Conservation (phyloP, 768 basidiomycete genomes). For the Lactarius sp. region DNA sequence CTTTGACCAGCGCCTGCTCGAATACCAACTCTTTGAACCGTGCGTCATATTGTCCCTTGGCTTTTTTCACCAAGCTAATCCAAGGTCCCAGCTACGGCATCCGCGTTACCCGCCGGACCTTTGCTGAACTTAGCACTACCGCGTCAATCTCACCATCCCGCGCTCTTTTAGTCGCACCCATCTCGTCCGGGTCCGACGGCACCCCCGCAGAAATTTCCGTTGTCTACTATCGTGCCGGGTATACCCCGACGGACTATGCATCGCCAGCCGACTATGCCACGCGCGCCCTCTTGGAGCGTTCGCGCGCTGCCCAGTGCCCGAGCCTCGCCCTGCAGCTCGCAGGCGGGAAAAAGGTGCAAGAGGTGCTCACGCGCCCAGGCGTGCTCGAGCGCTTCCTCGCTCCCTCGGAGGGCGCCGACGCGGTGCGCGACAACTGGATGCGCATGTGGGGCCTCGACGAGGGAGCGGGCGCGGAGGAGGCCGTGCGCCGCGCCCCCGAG, state of each 20-base stretch:
- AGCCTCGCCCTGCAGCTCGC: slow-evolving; percentile 89
- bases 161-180: slow-evolving; percentile 37
- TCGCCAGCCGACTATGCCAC: slow-evolving; percentile 59
- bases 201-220: slow-evolving; percentile 65
- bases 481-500: slow-evolving; percentile 43
- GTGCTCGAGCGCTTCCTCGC: slow-evolving; percentile 70
- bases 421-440: slow-evolving; percentile 74
- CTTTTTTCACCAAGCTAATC: background rate
- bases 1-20: slow-evolving; percentile 87
- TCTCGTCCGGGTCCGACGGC: slow-evolving; percentile 33
- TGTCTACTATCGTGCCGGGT: slow-evolving; percentile 89
- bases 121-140: slow-evolving; percentile 58
- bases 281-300: slow-evolving; percentile 75
- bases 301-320: slow-evolving; percentile 89
- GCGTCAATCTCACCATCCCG: slow-evolving; percentile 42
- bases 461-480: slow-evolving; percentile 42
- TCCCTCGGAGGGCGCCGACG: slow-evolving; percentile 41
- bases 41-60: slow-evolving; percentile 34
- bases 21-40: slow-evolving; percentile 82
- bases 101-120: slow-evolving; percentile 67
- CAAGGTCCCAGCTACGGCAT: slow-evolving; percentile 57
- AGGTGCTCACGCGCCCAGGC: slow-evolving; percentile 70
- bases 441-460: slow-evolving; percentile 76
- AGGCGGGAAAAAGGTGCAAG: slow-evolving; percentile 93
- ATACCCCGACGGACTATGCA: slow-evolving; percentile 77